Evolutionary conservation across 305 asterid species (phyloP).

Genomic region (Solanum hybrid): DNA sequence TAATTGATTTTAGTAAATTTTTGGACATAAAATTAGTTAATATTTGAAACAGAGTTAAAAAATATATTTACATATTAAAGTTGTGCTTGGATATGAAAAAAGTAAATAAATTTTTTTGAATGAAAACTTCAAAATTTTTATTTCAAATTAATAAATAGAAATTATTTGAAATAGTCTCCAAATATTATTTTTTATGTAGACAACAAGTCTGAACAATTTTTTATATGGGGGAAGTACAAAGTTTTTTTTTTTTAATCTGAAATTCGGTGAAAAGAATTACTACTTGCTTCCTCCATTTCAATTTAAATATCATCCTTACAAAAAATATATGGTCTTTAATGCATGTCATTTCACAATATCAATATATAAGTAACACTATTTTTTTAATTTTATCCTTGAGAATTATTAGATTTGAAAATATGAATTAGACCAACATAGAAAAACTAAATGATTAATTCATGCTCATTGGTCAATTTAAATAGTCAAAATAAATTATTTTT

Average conservation of each 20-base stretch:
- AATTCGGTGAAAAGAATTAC: no score
- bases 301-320: rapidly evolving
- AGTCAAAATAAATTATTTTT: no score
- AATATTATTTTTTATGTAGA: neutral
- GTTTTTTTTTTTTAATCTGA: no score
- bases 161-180: neutral
- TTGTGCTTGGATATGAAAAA: neutral
- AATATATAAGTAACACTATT: rapidly evolving
- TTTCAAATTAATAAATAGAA: neutral
- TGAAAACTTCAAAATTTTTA: neutral
- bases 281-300: rapidly evolving
- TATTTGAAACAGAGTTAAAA: neutral
- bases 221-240: rapidly evolving
- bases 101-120: neutral
- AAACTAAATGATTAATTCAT: no score
- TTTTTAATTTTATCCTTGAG: no score
- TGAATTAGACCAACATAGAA: no score
- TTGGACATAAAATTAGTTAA: neutral
- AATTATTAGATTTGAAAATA: no score
- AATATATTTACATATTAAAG: no score
- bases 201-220: neutral
- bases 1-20: neutral
- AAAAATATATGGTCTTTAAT: no score
- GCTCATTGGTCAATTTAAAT: no score
- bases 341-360: neutral